Percentiles rank a stretch among this genome's conserved stretches.
Conservation (phyloP, 805 yeast genomes). For the Kuraishia molischiana region DNA sequence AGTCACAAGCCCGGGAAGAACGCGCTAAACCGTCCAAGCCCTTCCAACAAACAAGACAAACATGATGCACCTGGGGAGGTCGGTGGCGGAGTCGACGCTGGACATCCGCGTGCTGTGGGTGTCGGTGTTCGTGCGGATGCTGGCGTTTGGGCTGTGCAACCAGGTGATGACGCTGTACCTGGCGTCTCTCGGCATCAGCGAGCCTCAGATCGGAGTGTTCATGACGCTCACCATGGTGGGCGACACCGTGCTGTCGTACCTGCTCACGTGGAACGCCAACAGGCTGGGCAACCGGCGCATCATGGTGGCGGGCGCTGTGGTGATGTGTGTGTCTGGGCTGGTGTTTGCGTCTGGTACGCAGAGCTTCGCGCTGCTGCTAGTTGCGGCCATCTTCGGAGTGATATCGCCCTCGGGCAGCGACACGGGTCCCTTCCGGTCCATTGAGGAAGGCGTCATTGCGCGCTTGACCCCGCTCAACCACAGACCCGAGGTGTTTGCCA, state of each 20-base stretch:
- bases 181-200: constrained; percentile 41
- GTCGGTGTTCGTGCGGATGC: constrained; percentile 60
- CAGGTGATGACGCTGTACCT: constrained; percentile 68
- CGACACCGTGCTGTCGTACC: constrained; percentile 62
- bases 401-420: constrained; percentile 87
- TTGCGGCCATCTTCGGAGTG: constrained; percentile 76
- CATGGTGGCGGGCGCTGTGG: constrained; percentile 48
- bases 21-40: no score
- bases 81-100: constrained; percentile 26
- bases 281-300: constrained; percentile 56
- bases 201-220: constrained; percentile 58
- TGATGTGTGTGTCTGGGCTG: constrained; percentile 63
- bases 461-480: constrained; percentile 58
- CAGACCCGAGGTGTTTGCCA: constrained; percentile 67
- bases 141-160: constrained; percentile 72
- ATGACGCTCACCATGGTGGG: constrained; percentile 79
- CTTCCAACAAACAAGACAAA: no score
- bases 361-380: constrained; percentile 42
- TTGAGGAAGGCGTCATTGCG: constrained; percentile 78
- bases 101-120: constrained; percentile 60
- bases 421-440: constrained; percentile 82
- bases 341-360: constrained; percentile 45
- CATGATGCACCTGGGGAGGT: constrained; percentile 18
- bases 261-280: constrained; percentile 73
- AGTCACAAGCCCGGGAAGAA: no score